phyloP scores from a whole-genome alignment of 2,329 filamentous ascomycete genomes.

The Stachybotrys chlorohalonatus region DNA sequence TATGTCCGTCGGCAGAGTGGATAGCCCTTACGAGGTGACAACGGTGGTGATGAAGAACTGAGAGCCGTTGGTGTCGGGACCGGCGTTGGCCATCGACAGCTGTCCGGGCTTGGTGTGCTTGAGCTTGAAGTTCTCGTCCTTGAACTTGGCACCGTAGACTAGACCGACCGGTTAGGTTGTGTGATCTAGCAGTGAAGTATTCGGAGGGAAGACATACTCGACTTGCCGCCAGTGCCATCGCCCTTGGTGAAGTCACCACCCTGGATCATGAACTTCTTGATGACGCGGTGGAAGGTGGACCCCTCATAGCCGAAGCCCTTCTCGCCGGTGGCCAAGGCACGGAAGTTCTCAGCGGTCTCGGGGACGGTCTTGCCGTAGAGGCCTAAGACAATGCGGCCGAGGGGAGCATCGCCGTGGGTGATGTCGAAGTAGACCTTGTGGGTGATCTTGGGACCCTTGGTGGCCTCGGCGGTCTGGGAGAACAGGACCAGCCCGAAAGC shows the following conservation, averaged over 20 bases:
- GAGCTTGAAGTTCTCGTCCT: constrained; percentile 91
- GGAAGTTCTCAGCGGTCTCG: constrained; percentile 66
- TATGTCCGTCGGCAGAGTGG: neutral
- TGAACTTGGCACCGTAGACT: constrained; percentile 78
- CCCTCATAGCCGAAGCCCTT: constrained; percentile 79
- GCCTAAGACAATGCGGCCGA: constrained; percentile 71
- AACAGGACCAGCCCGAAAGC: constrained; percentile 68
- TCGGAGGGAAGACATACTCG: constrained; percentile 38
- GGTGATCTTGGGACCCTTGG: constrained; percentile 90
- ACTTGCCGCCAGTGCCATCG: constrained; percentile 78
- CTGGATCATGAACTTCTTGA: constrained; percentile 88
- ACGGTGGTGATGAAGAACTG: constrained; percentile 90
- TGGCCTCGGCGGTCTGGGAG: constrained; percentile 62
- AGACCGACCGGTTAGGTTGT: neutral
- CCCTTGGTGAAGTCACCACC: constrained; percentile 80
- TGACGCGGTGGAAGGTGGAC: constrained; percentile 81
- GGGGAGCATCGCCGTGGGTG: constrained; percentile 60
- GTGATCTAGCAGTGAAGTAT: constrained; percentile 5
- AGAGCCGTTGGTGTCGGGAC: constrained; percentile 78
- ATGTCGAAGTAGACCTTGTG: constrained; percentile 92
- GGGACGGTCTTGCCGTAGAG: constrained; percentile 84
- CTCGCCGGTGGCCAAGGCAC: constrained; percentile 74
- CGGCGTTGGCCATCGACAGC: constrained; percentile 79
- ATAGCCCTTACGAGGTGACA: constrained; percentile 53
- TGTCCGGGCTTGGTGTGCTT: constrained; percentile 82